These are phyloP conservation scores for Coemansia sp. DNA, from an alignment of 192 early-diverging fungal genomes.

Conservation along the genomic window DNA sequence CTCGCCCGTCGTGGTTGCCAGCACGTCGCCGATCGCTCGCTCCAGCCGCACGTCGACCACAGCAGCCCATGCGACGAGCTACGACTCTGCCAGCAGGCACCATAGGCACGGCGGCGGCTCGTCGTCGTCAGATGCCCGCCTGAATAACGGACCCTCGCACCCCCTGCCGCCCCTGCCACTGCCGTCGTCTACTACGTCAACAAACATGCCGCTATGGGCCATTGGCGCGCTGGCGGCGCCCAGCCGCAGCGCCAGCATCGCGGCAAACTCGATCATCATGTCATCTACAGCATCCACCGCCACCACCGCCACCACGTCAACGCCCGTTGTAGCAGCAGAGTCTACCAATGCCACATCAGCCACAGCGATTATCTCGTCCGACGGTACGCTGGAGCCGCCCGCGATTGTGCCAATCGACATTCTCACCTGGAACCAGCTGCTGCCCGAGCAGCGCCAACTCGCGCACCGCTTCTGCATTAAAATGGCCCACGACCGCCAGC, in stretches of 20 bases:
- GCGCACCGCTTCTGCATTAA: slow-evolving; percentile 50
- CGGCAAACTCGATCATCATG: neutral
- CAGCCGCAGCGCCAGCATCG: neutral
- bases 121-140: neutral
- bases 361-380: neutral
- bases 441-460: slow-evolving; percentile 45
- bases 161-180: neutral
- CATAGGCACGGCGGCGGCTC: neutral
- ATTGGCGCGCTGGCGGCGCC: neutral
- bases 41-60: slow-evolving; percentile 23
- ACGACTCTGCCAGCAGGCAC: neutral
- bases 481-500: slow-evolving; percentile 38
- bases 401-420: slow-evolving; percentile 47
- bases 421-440: slow-evolving; percentile 53
- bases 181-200: neutral
- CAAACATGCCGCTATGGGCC: neutral
- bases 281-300: neutral
- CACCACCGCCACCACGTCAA: neutral
- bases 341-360: neutral
- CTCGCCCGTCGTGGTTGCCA: neutral
- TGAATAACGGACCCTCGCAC: neutral
- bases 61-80: neutral
- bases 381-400: slow-evolving; percentile 39
- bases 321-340: neutral
- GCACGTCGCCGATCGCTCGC: slow-evolving; percentile 19